A percentile compares a stretch with the other conserved stretches of the same genome.
Conservation (phyloP, 108 stramenopile species). For the Parietichytrium sp. region DNA sequence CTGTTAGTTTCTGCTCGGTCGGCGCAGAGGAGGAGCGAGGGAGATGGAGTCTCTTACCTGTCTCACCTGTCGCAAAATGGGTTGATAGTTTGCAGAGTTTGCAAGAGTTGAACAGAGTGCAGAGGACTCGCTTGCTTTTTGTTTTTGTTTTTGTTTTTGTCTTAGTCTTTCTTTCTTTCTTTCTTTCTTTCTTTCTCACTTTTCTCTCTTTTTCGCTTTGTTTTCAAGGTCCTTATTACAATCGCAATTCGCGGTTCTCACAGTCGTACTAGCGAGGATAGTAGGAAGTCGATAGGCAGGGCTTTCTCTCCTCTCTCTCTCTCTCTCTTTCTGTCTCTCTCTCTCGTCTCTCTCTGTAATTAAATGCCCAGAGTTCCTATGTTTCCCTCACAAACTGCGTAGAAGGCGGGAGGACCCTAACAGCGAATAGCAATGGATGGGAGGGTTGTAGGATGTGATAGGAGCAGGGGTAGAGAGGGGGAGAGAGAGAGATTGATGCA, state of each 20-base stretch:
- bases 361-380: no score
- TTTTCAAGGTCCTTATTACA: not conserved
- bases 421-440: no score
- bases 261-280: not conserved
- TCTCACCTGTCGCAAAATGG: not conserved
- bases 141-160: no score
- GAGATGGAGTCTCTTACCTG: not conserved
- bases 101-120: not conserved
- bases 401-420: no score
- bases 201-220: not conserved
- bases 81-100: not conserved
- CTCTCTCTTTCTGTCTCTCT: slow-evolving; percentile 4
- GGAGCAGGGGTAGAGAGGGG: no score
- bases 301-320: not conserved
- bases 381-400: no score
- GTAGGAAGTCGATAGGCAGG: not conserved
- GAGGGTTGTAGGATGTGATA: no score
- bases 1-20: not conserved
- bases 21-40: not conserved
- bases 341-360: not conserved
- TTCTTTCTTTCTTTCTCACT: not conserved
- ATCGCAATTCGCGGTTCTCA: not conserved
- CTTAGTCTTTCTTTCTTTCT: no score
- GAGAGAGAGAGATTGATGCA: no score
- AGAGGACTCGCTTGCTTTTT: not conserved